A percentile compares a stretch with the other conserved stretches of the same genome.
Conservation (phyloP, 1,284 basidiomycete species). For the Tremellales sp. region DNA sequence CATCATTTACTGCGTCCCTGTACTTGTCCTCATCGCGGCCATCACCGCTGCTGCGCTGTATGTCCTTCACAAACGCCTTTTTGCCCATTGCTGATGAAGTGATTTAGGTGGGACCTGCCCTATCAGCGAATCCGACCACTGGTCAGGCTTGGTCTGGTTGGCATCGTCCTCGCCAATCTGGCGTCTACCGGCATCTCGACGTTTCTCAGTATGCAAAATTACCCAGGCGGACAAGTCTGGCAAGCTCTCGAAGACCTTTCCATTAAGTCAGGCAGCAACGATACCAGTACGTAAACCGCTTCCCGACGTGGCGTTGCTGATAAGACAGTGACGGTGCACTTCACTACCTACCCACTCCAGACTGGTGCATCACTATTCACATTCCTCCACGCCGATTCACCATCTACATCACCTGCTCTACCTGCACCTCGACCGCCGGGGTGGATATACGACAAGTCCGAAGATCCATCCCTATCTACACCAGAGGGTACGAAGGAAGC, state of each 20-base stretch:
- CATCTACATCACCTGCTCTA: conserved; percentile 4
- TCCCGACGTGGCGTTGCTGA: not conserved
- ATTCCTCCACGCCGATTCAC: conserved; percentile 61
- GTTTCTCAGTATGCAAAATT: conserved; percentile 67
- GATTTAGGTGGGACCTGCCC: conserved; percentile 16
- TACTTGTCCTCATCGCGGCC: conserved; percentile 75
- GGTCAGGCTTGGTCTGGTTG: conserved; percentile 46
- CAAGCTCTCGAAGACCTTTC: conserved; percentile 56
- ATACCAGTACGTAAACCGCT: not conserved
- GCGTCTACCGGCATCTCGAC: conserved; percentile 56
- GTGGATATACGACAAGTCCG: conserved; percentile 77
- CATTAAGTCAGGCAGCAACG: not conserved
- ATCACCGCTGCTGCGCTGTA: conserved; percentile 49
- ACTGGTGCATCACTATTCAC: conserved; percentile 87
- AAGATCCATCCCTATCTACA: conserved; percentile 53
- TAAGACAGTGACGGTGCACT: conserved; percentile 32
- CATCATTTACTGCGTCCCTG: conserved; percentile 78
- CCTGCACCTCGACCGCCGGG: conserved; percentile 12
- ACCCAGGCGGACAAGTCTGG: conserved; percentile 83
- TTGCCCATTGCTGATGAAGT: not conserved
- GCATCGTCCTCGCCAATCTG: conserved; percentile 54
- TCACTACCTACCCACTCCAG: conserved; percentile 54
- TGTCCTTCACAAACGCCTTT: conserved; percentile 1
- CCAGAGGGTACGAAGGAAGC: conserved; percentile 28
- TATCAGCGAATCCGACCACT: conserved; percentile 11